Conservation (phyloP, 345 rosid genomes). For the Anacardium occidentale region DNA sequence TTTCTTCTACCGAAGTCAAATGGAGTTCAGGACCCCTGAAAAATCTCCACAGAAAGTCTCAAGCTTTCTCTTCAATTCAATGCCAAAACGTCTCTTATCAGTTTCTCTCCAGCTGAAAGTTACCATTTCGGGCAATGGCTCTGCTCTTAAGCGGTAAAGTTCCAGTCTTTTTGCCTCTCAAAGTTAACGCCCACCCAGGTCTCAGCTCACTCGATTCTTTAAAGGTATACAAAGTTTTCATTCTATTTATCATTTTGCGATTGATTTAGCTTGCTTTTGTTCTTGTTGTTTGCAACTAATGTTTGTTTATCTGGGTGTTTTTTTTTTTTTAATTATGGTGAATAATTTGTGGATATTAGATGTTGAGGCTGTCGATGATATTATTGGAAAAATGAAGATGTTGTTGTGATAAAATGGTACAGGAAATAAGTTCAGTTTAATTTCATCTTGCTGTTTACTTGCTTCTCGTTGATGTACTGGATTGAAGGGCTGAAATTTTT, state of each 20-base stretch:
- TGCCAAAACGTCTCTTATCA: not conserved
- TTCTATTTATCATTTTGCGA: not conserved
- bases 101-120: not conserved
- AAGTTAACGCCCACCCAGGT: constrained; percentile 25
- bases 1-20: not conserved
- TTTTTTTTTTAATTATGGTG: not conserved
- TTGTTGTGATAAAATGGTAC: constrained; percentile 23
- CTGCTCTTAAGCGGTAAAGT: constrained; percentile 20
- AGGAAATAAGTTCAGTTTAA: constrained; percentile 56
- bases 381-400: constrained; percentile 62
- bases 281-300: not conserved
- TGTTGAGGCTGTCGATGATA: constrained; percentile 14
- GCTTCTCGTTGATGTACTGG: constrained; percentile 73
- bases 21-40: not conserved
- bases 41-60: not conserved
- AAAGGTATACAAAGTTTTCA: constrained; percentile 32
- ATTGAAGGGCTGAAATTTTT: constrained; percentile 67
- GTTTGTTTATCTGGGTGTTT: not conserved
- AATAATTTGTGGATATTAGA: too few relatives aligned
- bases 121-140: constrained; percentile 6
- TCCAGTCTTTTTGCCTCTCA: constrained; percentile 20
- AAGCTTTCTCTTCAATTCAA: not conserved
- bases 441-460: constrained; percentile 78
- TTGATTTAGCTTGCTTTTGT: not conserved
- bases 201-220: constrained; percentile 44